Conservation (phyloP, 2,329 filamentous ascomycete genomes). For the Pseudonectria foliicola region DNA sequence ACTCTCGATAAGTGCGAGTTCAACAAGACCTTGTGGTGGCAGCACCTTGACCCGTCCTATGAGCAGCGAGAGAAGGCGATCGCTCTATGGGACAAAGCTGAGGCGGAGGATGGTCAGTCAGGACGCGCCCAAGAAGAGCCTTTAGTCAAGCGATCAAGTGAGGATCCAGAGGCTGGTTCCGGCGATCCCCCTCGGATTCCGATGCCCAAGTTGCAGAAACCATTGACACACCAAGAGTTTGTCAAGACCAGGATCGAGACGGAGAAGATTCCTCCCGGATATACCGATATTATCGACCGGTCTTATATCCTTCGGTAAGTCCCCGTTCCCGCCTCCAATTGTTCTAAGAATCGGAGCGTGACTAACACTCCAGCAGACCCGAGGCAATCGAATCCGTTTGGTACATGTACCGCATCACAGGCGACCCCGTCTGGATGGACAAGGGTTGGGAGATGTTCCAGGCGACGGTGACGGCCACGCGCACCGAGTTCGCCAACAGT, state of each 20-base stretch:
- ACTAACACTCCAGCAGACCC: slow-evolving; percentile 42
- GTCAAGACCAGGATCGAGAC: slow-evolving; percentile 38
- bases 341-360: slow-evolving; percentile 5
- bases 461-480: slow-evolving; percentile 59
- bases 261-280: slow-evolving; percentile 44
- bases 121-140: slow-evolving; percentile 13
- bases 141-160: no score
- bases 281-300: slow-evolving; percentile 34
- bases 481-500: slow-evolving; percentile 59
- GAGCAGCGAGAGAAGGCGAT: slow-evolving; percentile 37
- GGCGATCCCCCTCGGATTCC: neutral
- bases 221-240: slow-evolving; percentile 47
- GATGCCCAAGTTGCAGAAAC: slow-evolving; percentile 22
- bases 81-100: slow-evolving; percentile 36
- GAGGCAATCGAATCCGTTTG: slow-evolving; percentile 86
- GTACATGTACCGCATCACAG: slow-evolving; percentile 86
- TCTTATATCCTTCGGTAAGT: slow-evolving; percentile 58
- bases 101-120: slow-evolving; percentile 26
- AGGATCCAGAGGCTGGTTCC: no score
- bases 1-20: slow-evolving; percentile 42
- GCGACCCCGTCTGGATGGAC: slow-evolving; percentile 66
- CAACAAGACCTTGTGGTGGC: slow-evolving; percentile 41
- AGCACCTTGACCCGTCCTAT: slow-evolving; percentile 39
- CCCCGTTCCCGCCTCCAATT: slow-evolving; percentile 19
- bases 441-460: slow-evolving; percentile 84